phyloP scores from a whole-genome alignment of 208 protist species.

The Trichomonas vaginalis region DNA sequence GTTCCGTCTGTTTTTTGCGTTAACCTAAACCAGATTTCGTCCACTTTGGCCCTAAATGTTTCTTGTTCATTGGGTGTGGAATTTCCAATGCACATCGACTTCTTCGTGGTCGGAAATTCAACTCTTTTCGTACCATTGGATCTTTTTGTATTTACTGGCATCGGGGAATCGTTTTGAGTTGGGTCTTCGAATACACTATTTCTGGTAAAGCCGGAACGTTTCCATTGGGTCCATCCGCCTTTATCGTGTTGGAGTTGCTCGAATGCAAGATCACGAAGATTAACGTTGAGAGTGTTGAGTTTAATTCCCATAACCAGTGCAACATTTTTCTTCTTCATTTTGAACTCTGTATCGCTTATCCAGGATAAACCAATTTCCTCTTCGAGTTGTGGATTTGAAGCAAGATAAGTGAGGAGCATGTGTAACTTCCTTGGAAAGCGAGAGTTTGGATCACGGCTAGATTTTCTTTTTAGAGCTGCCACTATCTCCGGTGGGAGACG shows the following conservation, averaged over 20 bases:
- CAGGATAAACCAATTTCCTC: neutral
- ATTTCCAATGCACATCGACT: neutral
- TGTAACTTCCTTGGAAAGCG: neutral
- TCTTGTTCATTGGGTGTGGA: neutral
- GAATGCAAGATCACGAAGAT: neutral
- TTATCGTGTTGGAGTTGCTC: neutral
- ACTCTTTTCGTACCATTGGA: neutral
- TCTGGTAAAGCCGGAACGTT: neutral
- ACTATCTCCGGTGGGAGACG: neutral
- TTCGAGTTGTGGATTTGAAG: neutral
- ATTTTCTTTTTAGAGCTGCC: neutral
- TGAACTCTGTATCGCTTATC: neutral
- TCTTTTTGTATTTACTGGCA: neutral
- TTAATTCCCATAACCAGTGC: neutral
- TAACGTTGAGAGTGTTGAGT: conserved; percentile 5
- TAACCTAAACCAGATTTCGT: neutral
- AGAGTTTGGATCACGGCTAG: neutral
- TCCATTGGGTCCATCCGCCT: neutral
- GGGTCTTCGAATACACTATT: neutral
- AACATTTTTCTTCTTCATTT: neutral
- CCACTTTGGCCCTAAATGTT: neutral
- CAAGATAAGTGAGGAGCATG: neutral
- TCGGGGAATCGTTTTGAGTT: neutral
- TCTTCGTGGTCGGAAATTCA: neutral
- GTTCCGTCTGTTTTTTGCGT: neutral